Percentiles rank a stretch among this genome's conserved stretches.
Conservation (phyloP, 805 yeast species). For the Lipomyces oligophaga region DNA sequence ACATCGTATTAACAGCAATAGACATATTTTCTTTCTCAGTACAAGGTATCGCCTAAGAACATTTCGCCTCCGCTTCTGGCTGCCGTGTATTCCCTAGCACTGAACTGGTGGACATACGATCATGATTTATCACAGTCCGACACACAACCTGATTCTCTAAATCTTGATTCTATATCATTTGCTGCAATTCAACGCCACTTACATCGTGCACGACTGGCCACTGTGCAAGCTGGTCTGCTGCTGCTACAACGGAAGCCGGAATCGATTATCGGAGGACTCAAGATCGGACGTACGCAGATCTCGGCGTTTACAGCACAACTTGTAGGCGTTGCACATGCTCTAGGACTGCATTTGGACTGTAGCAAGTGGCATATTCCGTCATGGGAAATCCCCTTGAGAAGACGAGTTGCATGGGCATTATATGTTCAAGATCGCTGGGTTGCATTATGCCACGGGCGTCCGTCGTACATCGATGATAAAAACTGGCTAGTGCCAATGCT, state of each 20-base stretch:
- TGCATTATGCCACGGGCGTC: conserved; percentile 31
- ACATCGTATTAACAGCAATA: not conserved
- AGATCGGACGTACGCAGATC: conserved; percentile 24
- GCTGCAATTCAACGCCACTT: conserved; percentile 27
- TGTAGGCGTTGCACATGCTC: conserved; percentile 31
- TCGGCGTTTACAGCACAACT: conserved; percentile 32
- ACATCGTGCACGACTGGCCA: conserved; percentile 38
- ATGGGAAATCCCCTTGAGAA: conserved; percentile 33
- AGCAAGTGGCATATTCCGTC: conserved; percentile 33
- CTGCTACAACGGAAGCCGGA: conserved; percentile 32
- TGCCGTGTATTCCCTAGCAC: conserved; percentile 31
- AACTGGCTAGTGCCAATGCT: conserved; percentile 33
- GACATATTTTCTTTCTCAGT: conserved; percentile 27
- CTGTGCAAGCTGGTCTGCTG: conserved; percentile 40
- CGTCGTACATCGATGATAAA: conserved; percentile 30
- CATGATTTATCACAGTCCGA: conserved; percentile 28
- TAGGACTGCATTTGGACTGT: conserved; percentile 33
- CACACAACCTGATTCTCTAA: conserved; percentile 22
- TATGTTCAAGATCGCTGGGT: conserved; percentile 33
- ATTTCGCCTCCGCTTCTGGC: conserved; percentile 32
- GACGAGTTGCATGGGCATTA: conserved; percentile 35
- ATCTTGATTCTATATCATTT: conserved; percentile 25
- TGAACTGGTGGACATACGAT: conserved; percentile 33
- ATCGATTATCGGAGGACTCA: conserved; percentile 17
- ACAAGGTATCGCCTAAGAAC: conserved; percentile 19